A percentile compares a stretch with the other conserved stretches of the same genome.
Evolutionary conservation across 108 stramenopile species (phyloP).

Genomic region (Nitzschia sp.): DNA sequence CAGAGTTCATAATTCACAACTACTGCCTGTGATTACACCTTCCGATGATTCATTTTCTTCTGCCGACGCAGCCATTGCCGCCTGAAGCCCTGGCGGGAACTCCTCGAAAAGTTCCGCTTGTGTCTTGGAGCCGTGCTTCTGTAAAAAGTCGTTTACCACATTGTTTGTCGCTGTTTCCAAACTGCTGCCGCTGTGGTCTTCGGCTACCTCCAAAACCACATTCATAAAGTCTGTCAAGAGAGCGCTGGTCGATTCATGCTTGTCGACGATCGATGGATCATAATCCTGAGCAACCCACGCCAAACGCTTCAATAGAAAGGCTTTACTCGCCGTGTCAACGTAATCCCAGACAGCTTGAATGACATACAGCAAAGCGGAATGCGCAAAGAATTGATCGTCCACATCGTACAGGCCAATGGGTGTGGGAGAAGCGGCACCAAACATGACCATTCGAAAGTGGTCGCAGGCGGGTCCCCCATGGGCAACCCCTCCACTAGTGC

Average conservation of each 20-base stretch:
- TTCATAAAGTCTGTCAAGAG: constrained; percentile 9
- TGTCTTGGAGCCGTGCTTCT: not conserved
- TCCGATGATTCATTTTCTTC: too few relatives aligned
- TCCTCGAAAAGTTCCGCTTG: constrained; percentile 3
- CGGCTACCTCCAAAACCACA: not conserved
- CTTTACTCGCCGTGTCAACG: not conserved
- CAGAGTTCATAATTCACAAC: too few relatives aligned
- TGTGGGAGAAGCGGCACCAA: constrained; percentile 17
- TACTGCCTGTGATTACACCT: too few relatives aligned
- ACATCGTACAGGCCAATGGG: constrained; percentile 7
- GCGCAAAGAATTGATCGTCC: constrained; percentile 21
- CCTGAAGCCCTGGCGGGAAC: not conserved
- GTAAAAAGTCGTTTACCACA: not conserved
- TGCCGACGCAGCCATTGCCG: too few relatives aligned
- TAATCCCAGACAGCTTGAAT: constrained; percentile 17
- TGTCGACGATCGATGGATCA: constrained; percentile 10
- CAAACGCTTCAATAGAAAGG: not conserved
- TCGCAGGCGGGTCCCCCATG: constrained; percentile 22
- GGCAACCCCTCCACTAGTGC: constrained; percentile 13
- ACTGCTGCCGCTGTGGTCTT: not conserved
- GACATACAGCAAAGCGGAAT: constrained; percentile 6
- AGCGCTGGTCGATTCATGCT: not conserved
- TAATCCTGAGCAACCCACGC: not conserved
- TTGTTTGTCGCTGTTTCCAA: not conserved
- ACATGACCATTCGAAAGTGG: constrained; percentile 16